Conservation (phyloP, 169 alveolate species). For the Toxoplasma gondii region DNA sequence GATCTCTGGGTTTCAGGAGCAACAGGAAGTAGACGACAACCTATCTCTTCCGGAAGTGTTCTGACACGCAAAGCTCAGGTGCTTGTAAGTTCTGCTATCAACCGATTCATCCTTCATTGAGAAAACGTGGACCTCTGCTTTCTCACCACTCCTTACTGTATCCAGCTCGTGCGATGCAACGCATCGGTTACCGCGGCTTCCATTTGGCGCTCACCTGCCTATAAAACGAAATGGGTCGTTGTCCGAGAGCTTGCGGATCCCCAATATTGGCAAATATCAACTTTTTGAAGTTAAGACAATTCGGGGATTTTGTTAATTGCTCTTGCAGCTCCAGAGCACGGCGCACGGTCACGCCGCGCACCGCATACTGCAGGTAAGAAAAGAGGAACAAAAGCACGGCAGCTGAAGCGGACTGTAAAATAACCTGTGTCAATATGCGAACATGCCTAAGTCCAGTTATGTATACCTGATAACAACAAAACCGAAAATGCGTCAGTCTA, state of each 20-base stretch:
- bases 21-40: too few relatives aligned
- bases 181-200: too few relatives aligned
- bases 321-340: constrained; percentile 44
- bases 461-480: not conserved
- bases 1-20: too few relatives aligned
- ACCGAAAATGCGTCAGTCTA: not conserved
- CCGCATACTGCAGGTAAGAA: constrained; percentile 57
- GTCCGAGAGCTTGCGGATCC: constrained; percentile 78
- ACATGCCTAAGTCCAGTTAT: not conserved
- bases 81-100: too few relatives aligned
- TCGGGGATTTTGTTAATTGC: constrained; percentile 13
- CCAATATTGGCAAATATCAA: constrained; percentile 73
- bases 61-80: too few relatives aligned
- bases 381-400: too few relatives aligned
- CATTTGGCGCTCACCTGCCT: constrained; percentile 66
- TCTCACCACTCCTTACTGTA: too few relatives aligned
- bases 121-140: too few relatives aligned
- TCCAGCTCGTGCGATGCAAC: too few relatives aligned
- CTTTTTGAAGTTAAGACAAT: constrained; percentile 46
- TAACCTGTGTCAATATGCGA: not conserved
- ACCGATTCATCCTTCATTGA: too few relatives aligned
- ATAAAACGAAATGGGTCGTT: constrained; percentile 73
- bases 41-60: too few relatives aligned
- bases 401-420: not conserved
- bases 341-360: constrained; percentile 64